Evolutionary conservation across 805 yeast genomes (phyloP), one percentile per base, ranked within the genome.

Genomic region (Cyberlindnera xylosilytica): DNA sequence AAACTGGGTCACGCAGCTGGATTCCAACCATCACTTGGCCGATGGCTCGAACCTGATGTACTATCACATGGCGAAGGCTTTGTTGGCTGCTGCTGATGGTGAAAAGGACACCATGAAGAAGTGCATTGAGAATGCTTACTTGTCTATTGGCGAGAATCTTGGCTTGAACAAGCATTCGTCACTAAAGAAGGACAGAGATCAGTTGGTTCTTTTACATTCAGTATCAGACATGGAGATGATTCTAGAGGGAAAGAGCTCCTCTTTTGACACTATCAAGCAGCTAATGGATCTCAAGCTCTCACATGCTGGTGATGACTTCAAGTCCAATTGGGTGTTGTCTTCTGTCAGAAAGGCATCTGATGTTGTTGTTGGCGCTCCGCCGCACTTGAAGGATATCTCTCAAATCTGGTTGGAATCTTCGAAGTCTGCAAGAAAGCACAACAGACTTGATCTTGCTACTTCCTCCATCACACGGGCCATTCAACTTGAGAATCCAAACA

Each of bases 361-460:
- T 45, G 42, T 60, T 2, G 44, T 67, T 17, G 46, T 56, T 12
- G 51, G 56, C 29, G 35, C 52, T 44, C 34, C 50, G 31, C 38
- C 32, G 19, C 47, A 51, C 3, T 45, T 57, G 7, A 48, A 60
- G 1, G 69, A 69, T 36, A 56, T 72, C 10, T 74, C 77, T 7
- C 69, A 74, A 20, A 72, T 81, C 0, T 78, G 81, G 65, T 64
- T 87, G 16, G 64, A 71, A 17, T 73, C 82, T 26, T 80, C 96
- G 0, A 68, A 70, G 37, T 66, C 84, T 19, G 80, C 95, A 6
- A 65, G 97, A 38, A 73, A 78, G 43, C 79, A 81, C 45, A 76
- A 79, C 9, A 73, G 90, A 45, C 64, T 82, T 3, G 93, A 87
- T 53, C 69, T 87, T 29, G 83, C 97, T 0, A 79, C 87, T 2